Evolutionary conservation across 306 rosid genomes (phyloP), one percentile per base, ranked within the genome.

Genomic region (Biancaea sappan): DNA sequence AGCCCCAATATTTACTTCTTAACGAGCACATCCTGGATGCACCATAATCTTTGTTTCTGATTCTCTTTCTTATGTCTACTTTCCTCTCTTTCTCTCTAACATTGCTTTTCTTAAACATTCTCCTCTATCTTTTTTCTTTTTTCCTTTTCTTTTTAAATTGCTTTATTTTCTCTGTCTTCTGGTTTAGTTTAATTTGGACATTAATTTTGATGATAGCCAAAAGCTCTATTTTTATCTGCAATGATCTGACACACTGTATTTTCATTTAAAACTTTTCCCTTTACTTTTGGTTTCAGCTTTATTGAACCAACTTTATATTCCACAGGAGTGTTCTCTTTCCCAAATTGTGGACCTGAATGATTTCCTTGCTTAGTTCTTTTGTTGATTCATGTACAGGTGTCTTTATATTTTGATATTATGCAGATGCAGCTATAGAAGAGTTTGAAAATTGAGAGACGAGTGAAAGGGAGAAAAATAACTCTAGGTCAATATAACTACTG

Each of bases 181-280:
- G 31, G 54, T 40, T 76, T 56, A 56, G 8, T 46, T 54, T n/a
- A 69, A 71, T 53, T 57, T 66, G 21, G 37, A 15, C 6, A 15
- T 62, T 70, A 38, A 16, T 61, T 26, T 62, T 28, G 71, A 62
- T 25, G 72, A 71, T 61, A 29, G 40, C 72, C 72, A 53, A 46
- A 46, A 13, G 48, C 37, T 62, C 28, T 21, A 3, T 18, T 51
- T 66, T 63, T 25, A 34, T 51, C n/a, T 46, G 59, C 50, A 43
- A 43, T 53, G 37, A 66, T 52, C 31, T 66, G 47, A 57, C 31
- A 40, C 14, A 54, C 32, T 59, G 37, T 32, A 12, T 62, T 35
- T 50, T 13, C 29, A 4, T 25, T 29, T 21, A 24, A 48, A 22
- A 31, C 0, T 46, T 60, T 60, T 53, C 61, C 62, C 22, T 56